Evolutionary conservation across 108 stramenopile species (phyloP).

Genomic region (Skeletonema tropicum): DNA sequence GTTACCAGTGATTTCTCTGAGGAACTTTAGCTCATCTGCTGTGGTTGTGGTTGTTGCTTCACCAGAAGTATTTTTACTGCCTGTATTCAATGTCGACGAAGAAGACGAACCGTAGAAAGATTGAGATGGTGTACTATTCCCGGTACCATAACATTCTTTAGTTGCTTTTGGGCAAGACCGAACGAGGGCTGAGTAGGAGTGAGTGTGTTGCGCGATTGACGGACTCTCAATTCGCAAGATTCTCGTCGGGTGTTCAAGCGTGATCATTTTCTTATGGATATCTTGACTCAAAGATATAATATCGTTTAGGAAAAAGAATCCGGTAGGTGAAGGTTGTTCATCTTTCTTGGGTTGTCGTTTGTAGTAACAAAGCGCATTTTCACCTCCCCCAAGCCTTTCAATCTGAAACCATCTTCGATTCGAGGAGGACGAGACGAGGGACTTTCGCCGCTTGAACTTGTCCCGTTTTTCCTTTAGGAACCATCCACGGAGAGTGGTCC

Average conservation of each 20-base stretch:
- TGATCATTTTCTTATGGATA: neutral
- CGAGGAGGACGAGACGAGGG: neutral
- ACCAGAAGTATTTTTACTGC: neutral
- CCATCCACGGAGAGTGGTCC: neutral
- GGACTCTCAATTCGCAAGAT: neutral
- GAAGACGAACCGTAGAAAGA: neutral
- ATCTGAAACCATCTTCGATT: neutral
- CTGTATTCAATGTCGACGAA: neutral
- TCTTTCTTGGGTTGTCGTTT: neutral
- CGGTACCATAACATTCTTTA: too few relatives aligned
- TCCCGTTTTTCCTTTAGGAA: constrained; percentile 6
- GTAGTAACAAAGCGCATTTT: neutral
- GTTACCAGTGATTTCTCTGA: neutral
- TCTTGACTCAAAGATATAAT: neutral
- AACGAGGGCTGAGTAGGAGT: neutral
- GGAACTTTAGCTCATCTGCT: neutral
- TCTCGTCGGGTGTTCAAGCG: constrained; percentile 3
- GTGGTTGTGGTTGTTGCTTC: neutral
- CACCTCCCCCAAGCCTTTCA: neutral
- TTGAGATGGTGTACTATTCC: neutral
- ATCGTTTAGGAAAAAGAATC: neutral
- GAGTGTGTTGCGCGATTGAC: neutral
- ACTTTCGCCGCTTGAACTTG: neutral
- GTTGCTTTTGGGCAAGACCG: neutral
- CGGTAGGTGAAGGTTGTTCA: neutral